These are phyloP conservation scores for Termitomyces sp. DNA, from an alignment of 768 basidiomycete species.

Conservation along the genomic window DNA sequence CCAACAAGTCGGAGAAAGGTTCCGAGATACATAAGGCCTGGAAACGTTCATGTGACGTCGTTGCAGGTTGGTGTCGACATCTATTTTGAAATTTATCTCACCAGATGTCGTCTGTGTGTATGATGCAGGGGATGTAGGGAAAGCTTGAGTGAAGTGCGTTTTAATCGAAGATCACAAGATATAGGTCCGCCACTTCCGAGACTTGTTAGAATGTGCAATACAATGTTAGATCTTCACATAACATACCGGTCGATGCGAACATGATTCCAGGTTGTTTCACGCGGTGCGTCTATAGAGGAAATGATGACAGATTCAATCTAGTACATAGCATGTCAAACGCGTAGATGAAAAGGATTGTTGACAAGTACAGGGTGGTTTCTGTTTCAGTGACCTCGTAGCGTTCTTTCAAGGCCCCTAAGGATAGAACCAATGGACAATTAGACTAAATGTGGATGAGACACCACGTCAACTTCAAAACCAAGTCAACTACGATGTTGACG, in stretches of 20 bases:
- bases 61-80: neutral
- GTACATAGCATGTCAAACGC: too few species aligned
- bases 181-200: neutral
- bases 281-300: too few species aligned
- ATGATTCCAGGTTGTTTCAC: neutral
- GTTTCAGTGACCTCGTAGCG: too few species aligned
- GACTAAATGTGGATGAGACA: too few species aligned
- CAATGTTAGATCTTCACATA: too few species aligned
- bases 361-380: too few species aligned
- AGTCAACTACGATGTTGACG: too few species aligned
- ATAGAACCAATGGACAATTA: too few species aligned
- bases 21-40: neutral
- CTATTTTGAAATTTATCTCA: neutral
- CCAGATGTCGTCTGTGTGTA: neutral
- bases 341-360: too few species aligned
- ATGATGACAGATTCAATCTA: too few species aligned
- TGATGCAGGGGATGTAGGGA: neutral
- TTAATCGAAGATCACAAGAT: neutral
- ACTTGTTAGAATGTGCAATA: neutral
- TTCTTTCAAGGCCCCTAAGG: too few species aligned
- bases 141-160: neutral
- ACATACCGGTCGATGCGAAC: neutral
- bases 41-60: neutral
- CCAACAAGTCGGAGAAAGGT: neutral
- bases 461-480: too few species aligned